These are phyloP conservation scores for Fomes fomentarius DNA, from an alignment of 1,284 basidiomycete genomes.

Conservation along the genomic window DNA sequence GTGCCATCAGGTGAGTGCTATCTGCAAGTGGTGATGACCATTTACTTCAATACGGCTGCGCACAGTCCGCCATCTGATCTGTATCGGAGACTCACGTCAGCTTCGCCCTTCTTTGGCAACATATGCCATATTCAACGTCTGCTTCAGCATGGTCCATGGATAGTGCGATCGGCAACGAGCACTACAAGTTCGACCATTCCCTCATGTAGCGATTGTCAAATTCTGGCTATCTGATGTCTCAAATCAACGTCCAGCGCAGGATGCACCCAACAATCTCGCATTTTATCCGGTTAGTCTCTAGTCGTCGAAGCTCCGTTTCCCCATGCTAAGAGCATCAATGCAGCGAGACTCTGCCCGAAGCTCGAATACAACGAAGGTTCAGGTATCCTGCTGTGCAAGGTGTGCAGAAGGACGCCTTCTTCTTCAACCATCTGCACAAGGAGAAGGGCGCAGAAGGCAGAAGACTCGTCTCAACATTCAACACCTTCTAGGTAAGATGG, in stretches of 20 bases:
- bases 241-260: slow-evolving; percentile 44
- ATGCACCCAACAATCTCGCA: slow-evolving; percentile 49
- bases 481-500: slow-evolving; percentile 64
- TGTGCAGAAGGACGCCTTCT: slow-evolving; percentile 60
- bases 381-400: slow-evolving; percentile 58
- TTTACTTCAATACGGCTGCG: too few relatives aligned
- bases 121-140: slow-evolving; percentile 44
- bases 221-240: slow-evolving; percentile 43
- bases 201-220: slow-evolving; percentile 50
- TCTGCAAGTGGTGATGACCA: too few relatives aligned
- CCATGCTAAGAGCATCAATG: too few relatives aligned
- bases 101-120: slow-evolving; percentile 68
- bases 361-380: slow-evolving; percentile 59
- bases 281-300: slow-evolving; percentile 41
- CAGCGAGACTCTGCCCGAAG: slow-evolving; percentile 60
- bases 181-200: slow-evolving; percentile 48
- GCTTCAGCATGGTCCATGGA: slow-evolving; percentile 47
- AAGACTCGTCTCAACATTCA: slow-evolving; percentile 65
- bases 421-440: slow-evolving; percentile 55
- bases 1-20: slow-evolving; percentile 43
- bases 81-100: slow-evolving; percentile 49
- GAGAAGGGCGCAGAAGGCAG: slow-evolving; percentile 62
- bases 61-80: slow-evolving; percentile 30
- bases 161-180: slow-evolving; percentile 35
- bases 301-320: too few relatives aligned